Percentiles rank a stretch among this genome's conserved stretches.
Conservation (phyloP, 148 eudicot species). For the Fagopyrum esculentum region DNA sequence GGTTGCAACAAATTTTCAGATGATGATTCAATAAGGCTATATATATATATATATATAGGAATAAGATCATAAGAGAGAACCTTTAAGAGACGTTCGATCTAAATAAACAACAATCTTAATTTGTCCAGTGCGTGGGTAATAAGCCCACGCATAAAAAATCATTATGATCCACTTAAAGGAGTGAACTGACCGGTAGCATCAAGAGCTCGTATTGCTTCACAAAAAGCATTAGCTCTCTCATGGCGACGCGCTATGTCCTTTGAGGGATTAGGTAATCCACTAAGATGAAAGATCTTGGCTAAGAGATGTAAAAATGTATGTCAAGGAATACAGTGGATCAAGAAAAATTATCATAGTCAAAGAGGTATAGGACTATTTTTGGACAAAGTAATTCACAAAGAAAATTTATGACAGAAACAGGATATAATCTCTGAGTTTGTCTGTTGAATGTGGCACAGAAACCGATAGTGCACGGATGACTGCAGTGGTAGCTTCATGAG, state of each 20-base stretch:
- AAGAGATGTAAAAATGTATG: constrained; percentile 58
- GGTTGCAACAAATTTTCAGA: too few relatives aligned
- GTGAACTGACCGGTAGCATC: constrained; percentile 84
- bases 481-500: constrained; percentile 88
- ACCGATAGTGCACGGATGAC: constrained; percentile 89
- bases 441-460: constrained; percentile 90
- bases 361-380: background rate
- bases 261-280: constrained; percentile 48
- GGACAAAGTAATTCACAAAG: background rate
- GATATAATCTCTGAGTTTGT: constrained; percentile 95
- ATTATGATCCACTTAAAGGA: constrained; percentile 34
- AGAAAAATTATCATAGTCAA: background rate
- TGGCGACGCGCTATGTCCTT: constrained; percentile 74
- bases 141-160: too few relatives aligned
- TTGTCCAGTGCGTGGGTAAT: too few relatives aligned
- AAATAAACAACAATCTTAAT: too few relatives aligned
- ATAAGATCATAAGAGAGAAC: too few relatives aligned
- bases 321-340: constrained; percentile 36
- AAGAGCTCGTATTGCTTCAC: constrained; percentile 92
- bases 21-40: too few relatives aligned
- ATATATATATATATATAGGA: too few relatives aligned
- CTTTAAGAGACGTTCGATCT: too few relatives aligned
- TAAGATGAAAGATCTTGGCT: constrained; percentile 79
- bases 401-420: constrained; percentile 13
- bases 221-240: constrained; percentile 88